Conservation (phyloP, 1,284 basidiomycete genomes). For the Macrocystidia cucumis region DNA sequence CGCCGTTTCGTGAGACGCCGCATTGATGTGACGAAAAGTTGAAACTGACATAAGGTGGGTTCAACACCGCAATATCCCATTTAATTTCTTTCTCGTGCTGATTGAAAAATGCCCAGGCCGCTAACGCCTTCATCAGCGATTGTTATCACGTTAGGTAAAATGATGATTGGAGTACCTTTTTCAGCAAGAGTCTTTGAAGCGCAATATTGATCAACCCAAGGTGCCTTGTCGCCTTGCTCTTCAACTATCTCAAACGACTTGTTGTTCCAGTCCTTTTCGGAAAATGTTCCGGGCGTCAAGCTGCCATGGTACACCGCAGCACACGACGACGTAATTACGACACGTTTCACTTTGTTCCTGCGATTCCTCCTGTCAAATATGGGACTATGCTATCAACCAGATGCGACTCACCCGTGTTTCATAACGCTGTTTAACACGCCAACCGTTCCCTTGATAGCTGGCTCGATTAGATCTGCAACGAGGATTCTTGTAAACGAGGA, state of each 20-base stretch:
- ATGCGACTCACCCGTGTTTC: conserved; percentile 3
- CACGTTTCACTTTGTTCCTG: conserved; percentile 39
- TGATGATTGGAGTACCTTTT: too few species aligned
- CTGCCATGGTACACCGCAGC: conserved; percentile 14
- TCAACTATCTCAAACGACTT: conserved; percentile 40
- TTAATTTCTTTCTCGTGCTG: conserved; percentile 25
- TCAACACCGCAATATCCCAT: conserved; percentile 36
- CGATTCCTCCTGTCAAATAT: too few species aligned
- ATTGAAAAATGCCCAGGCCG: conserved; percentile 36
- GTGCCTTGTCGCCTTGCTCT: conserved; percentile 41
- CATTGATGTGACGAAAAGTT: too few species aligned
- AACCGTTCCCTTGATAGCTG: conserved; percentile 6
- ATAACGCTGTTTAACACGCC: conserved; percentile 6
- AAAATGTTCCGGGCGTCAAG: conserved; percentile 16
- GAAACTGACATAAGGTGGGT: conserved; percentile 35
- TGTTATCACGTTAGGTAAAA: too few species aligned
- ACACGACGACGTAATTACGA: conserved; percentile 59
- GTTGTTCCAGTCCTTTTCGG: conserved; percentile 60
- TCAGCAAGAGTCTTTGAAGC: conserved; percentile 70
- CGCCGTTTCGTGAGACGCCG: too few species aligned
- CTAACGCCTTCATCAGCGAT: too few species aligned
- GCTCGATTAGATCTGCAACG: conserved; percentile 13
- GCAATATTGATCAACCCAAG: conserved; percentile 37
- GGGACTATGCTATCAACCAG: too few species aligned
- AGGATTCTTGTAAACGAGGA: background rate